Evolutionary conservation across 768 basidiomycete genomes (phyloP).

Genomic region (Russula griseocarnosa): DNA sequence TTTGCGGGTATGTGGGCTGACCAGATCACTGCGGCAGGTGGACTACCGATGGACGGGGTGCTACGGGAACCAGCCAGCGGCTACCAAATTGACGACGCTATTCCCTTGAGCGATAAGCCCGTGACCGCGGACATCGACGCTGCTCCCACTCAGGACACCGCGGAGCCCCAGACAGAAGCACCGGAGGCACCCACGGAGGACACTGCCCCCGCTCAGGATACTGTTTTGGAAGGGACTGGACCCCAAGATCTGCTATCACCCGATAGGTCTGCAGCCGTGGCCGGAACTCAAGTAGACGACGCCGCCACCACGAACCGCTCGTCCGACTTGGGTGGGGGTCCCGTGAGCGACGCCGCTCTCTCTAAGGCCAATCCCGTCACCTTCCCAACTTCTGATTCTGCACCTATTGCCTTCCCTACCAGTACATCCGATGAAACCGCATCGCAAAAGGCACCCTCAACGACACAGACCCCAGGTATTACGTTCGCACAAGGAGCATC

Average conservation of each 20-base stretch:
- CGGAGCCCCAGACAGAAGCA: slow-evolving; percentile 21
- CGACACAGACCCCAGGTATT: slow-evolving; percentile 43
- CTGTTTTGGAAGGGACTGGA: slow-evolving; percentile 3
- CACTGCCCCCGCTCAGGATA: slow-evolving; percentile 23
- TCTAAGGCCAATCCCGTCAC: slow-evolving; percentile 31
- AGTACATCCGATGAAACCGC: slow-evolving; percentile 32
- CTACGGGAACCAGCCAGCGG: slow-evolving; percentile 43
- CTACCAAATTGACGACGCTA: slow-evolving; percentile 42
- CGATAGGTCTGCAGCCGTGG: slow-evolving; percentile 26
- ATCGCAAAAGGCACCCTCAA: slow-evolving; percentile 36
- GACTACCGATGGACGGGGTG: slow-evolving; percentile 40
- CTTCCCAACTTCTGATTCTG: slow-evolving; percentile 37
- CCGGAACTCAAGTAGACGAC: slow-evolving; percentile 32
- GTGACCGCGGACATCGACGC: slow-evolving; percentile 16
- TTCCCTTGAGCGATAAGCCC: slow-evolving; percentile 16
- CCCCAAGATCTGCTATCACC: background rate
- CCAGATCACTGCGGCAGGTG: slow-evolving; percentile 65
- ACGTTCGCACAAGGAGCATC: slow-evolving; percentile 60
- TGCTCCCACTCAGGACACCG: slow-evolving; percentile 23
- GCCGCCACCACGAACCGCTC: slow-evolving; percentile 37
- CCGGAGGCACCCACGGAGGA: slow-evolving; percentile 24
- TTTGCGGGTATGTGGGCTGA: slow-evolving; percentile 90
- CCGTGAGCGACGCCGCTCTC: slow-evolving; percentile 30
- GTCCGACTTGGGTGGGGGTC: slow-evolving; percentile 34
- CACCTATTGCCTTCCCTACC: slow-evolving; percentile 35